Evolutionary conservation across 352 stramenopile species (phyloP), one percentile per base, ranked within the genome.

Genomic region (Thalassiosira livingstoniorum): DNA sequence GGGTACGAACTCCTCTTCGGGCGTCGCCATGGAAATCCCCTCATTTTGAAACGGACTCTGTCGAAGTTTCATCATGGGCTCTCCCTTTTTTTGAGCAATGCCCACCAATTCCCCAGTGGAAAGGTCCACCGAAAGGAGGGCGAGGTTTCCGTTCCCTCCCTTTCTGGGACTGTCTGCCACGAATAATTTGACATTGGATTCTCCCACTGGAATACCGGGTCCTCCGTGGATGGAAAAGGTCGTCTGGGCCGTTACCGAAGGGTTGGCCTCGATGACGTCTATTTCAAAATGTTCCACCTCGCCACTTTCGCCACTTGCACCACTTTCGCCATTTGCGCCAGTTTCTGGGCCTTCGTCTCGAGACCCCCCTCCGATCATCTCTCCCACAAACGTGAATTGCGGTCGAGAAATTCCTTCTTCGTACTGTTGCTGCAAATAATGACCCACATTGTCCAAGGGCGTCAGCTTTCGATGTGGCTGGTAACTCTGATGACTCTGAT

Each of bases 51-150:
- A n/a, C 1, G 32, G 21, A 11, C 29, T 13, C 53, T 67, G 60
- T 25, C 32, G 23, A n/a, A 67, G 4, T 35, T 67, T 45, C 3
- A 67, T 25, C 60, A 67, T 43, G 10, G 18, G 31, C 53, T 53
- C 35, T 32, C 39, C 25, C 23, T 67, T 67, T 53, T 53, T 58
- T n/a, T 27, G 31, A 34, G 39, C 34, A 18, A 67, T 67, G 3
- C 60, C 60, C 11, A 7, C 31, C 2, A 53, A 10, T 58, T 58
- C 32, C 47, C 10, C 27, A 13, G 25, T 35, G 4, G 31, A 32
- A 34, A 53, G 15, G 29, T 67, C 60, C 29, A 43, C 23, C 21
- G 34, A 32, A 31, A 35, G 15, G 39, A 67, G 60, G 15, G 39
- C 47, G 25, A 58, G 25, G 47, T 58, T 27, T 29, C 11, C 47